phyloP scores from a whole-genome alignment of 225 moss, liverwort and hornwort genomes.

The Marchantia paleacea region DNA sequence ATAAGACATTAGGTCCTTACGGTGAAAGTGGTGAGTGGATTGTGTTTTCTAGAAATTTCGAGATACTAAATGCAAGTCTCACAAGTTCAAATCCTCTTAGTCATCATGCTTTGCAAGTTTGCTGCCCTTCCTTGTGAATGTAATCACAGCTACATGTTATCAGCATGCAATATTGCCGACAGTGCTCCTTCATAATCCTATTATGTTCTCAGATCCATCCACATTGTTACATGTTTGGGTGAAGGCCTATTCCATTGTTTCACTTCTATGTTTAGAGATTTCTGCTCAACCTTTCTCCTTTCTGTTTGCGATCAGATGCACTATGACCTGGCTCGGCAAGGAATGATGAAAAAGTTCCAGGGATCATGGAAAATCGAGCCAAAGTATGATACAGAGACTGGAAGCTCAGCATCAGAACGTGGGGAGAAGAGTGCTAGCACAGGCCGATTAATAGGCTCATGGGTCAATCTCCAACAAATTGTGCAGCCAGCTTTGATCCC shows the following conservation, averaged over 20 bases:
- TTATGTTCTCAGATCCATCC: background rate
- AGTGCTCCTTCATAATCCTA: background rate
- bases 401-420: conserved; percentile 20
- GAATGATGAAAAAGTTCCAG: conserved; percentile 86
- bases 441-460: conserved; percentile 56
- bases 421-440: background rate
- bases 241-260: background rate
- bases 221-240: background rate
- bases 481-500: conserved; percentile 73
- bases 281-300: background rate
- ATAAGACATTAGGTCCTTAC: too few relatives aligned
- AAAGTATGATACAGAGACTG: conserved; percentile 38
- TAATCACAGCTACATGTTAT: background rate
- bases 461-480: conserved; percentile 71
- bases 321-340: conserved; percentile 62
- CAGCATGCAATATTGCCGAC: background rate
- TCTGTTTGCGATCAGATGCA: conserved; percentile 46
- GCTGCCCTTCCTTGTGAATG: background rate
- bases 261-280: background rate
- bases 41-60: background rate
- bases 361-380: conserved; percentile 86
- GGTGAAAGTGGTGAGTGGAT: background rate
- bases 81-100: background rate
- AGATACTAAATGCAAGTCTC: background rate
- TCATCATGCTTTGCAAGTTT: background rate